Evolutionary conservation across 225 moss, liverwort and hornwort species (phyloP), one percentile per base, ranked within the genome.

Genomic region (Marchantia polymorpha): DNA sequence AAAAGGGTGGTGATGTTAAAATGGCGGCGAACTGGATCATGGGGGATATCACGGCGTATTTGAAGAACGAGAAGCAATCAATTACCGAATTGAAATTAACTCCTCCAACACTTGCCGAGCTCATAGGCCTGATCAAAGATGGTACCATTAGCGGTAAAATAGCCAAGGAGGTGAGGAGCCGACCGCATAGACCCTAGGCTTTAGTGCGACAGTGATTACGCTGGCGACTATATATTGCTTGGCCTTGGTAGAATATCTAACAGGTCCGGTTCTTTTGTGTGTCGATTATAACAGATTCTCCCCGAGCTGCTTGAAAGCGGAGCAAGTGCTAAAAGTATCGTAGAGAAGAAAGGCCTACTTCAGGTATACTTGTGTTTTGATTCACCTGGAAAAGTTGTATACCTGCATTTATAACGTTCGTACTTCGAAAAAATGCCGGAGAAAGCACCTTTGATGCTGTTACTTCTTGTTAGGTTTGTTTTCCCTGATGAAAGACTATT

Each of bases 11-110:
- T 77, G 97, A 99, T 83, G 89, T 93, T 71, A 99, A 99, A 75
- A 93, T 89, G 84, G 87, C 95, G 81, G 90, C 95, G 48, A 99
- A 99, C 78, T 99, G 97, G 97, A 92, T 99, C 82, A 99, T 99
- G 95, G 97, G 97, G 51, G 97, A 99, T 69, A 83, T 99, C 71
- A 89, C 97, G 64, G 97, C 97, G 17, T 89, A 92, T 81, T 70
- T 95, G 72, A 99, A 99, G 78, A 93, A 83, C 73, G 89, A 85
- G 11, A 99, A 95, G 82, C 72, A 91, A 53, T 85, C 85, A 75
- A 89, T 99, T 59, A 84, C 72, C 25, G 93, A 95, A 81, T 86
- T 91, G 17, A 91, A 93, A 83, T 75, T 99, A 78, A 90, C 90
- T 51, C 91, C 97, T 77, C 73, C 89, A 59, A 84, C 92, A 22